Evolutionary conservation across 176 grass and related monocot species (phyloP).

Genomic region (Chloris gayana): DNA sequence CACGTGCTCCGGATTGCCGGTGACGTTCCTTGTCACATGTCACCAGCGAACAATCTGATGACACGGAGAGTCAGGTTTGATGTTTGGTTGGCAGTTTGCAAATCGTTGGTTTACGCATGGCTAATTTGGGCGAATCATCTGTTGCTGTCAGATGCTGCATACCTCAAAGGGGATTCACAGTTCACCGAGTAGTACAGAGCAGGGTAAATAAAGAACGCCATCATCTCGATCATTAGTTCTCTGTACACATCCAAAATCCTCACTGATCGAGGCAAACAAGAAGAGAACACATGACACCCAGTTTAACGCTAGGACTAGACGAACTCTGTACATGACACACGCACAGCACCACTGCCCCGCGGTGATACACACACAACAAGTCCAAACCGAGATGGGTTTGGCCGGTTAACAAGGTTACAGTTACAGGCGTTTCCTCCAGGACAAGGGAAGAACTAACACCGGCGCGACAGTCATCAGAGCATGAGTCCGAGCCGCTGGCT

Average conservation of each 20-base stretch:
- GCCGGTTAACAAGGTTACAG: constrained; percentile 27
- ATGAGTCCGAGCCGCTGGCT: constrained; percentile 79
- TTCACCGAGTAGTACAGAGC: too few relatives aligned
- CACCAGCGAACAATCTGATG: neutral
- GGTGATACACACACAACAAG: neutral
- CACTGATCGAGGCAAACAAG: neutral
- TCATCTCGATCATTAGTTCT: constrained; percentile 7
- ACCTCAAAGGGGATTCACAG: too few relatives aligned
- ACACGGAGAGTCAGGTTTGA: neutral
- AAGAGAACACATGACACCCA: neutral
- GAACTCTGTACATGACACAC: constrained; percentile 22
- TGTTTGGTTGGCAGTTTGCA: neutral
- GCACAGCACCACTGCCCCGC: neutral
- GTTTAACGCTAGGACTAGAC: neutral
- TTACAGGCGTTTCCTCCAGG: neutral
- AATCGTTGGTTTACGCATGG: neutral
- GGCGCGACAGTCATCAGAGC: constrained; percentile 41
- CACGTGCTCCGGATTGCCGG: neutral
- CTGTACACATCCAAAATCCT: constrained; percentile 27
- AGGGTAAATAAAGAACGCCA: too few relatives aligned
- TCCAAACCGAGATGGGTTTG: constrained; percentile 25
- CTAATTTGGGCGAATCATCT: neutral
- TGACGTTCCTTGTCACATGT: neutral
- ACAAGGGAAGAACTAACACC: neutral
- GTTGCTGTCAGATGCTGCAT: neutral